Conservation (phyloP, 2,329 filamentous ascomycete genomes). For the Erysiphe pisi region DNA sequence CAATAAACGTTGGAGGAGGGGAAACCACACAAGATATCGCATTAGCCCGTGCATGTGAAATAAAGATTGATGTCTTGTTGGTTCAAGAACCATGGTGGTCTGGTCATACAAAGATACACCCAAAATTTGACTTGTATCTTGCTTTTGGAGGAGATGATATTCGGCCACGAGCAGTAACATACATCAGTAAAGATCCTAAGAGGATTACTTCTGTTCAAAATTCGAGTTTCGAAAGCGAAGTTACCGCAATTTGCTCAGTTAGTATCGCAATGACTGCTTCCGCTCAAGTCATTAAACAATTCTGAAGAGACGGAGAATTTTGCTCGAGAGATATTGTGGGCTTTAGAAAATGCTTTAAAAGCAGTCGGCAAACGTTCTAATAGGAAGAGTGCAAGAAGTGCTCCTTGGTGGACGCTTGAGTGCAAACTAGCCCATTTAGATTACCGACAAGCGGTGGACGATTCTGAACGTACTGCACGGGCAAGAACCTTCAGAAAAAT, state of each 20-base stretch:
- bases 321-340: neutral
- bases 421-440: neutral
- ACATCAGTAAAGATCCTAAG: neutral
- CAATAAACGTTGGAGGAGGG: too few species aligned
- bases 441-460: neutral
- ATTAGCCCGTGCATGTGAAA: too few species aligned
- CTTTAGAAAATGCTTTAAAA: neutral
- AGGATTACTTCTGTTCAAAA: neutral
- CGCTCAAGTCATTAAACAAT: neutral
- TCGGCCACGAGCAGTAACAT: neutral
- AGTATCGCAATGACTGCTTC: neutral
- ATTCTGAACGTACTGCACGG: neutral
- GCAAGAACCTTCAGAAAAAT: neutral
- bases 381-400: neutral
- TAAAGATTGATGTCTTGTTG: too few species aligned
- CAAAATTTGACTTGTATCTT: neutral
- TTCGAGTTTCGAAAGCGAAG: neutral
- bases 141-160: neutral
- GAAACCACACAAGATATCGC: too few species aligned
- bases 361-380: neutral
- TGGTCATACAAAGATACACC: neutral
- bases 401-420: neutral
- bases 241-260: neutral
- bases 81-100: too few species aligned
- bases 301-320: neutral